Conservation (phyloP, 208 protist species). For the Histomonas meleagridis region DNA sequence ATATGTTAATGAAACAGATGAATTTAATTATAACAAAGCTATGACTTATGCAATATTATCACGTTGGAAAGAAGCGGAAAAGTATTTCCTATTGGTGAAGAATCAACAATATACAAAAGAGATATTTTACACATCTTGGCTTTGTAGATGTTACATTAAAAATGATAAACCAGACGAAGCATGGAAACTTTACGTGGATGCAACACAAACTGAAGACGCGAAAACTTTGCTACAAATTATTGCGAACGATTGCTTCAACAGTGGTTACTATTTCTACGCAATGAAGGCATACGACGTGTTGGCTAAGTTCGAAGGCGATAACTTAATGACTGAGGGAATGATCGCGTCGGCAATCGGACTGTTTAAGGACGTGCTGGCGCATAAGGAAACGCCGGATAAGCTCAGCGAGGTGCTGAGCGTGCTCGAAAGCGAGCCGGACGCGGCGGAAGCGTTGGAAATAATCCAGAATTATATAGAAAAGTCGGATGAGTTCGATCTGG, state of each 20-base stretch:
- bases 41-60: neutral
- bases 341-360: neutral
- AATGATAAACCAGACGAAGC: neutral
- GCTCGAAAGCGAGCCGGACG: neutral
- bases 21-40: conserved; percentile 7
- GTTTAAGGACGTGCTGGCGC: neutral
- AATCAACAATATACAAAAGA: neutral
- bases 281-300: neutral
- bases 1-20: neutral
- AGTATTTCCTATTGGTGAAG: neutral
- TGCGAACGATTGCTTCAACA: neutral
- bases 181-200: neutral
- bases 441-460: neutral
- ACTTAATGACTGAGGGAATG: neutral
- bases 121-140: neutral
- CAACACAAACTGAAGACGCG: neutral
- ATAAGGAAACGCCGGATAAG: neutral
- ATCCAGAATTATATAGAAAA: conserved; percentile 12
- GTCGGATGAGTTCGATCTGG: neutral
- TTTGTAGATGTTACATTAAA: neutral
- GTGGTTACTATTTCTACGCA: neutral
- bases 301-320: neutral
- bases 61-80: neutral
- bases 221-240: neutral
- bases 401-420: neutral